These are phyloP conservation scores for Acanthamoeba divionensis DNA, from an alignment of 208 protist genomes.

Conservation along the genomic window DNA sequence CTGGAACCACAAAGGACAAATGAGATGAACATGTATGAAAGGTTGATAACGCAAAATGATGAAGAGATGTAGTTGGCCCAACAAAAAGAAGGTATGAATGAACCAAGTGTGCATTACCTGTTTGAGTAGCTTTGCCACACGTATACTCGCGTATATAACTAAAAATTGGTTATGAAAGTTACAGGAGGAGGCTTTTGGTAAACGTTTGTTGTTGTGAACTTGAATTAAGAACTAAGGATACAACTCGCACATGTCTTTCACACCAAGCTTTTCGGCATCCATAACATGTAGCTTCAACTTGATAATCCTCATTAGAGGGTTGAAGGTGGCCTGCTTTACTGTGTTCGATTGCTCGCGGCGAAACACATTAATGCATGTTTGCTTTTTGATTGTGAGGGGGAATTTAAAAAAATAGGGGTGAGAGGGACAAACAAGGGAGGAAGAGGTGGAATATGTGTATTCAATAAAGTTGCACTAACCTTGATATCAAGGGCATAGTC, in stretches of 20 bases:
- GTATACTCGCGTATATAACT: slow-evolving; percentile 48
- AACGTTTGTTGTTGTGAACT: background rate
- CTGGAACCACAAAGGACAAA: background rate
- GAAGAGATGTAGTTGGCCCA: background rate
- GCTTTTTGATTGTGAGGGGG: background rate
- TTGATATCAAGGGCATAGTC: slow-evolving; percentile 46
- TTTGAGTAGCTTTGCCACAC: slow-evolving; percentile 28
- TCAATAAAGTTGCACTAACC: background rate
- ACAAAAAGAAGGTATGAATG: background rate
- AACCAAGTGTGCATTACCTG: background rate
- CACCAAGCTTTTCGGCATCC: slow-evolving; percentile 48
- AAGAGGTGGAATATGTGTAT: too few relatives aligned
- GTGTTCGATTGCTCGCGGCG: slow-evolving; percentile 56
- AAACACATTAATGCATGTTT: slow-evolving; percentile 55
- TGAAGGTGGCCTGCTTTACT: slow-evolving; percentile 54
- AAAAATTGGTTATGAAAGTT: background rate
- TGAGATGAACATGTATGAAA: background rate
- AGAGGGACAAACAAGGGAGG: background rate
- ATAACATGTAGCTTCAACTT: slow-evolving; percentile 56
- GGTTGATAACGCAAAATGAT: too few relatives aligned
- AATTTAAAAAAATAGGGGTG: background rate
- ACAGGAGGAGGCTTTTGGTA: background rate
- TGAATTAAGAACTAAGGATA: background rate
- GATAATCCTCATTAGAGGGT: slow-evolving; percentile 41
- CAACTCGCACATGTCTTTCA: slow-evolving; percentile 57